Percentiles rank a stretch among this genome's conserved stretches.
phyloP scores from a whole-genome alignment of 148 eudicot genomes.

The Talinum fruticosum region DNA sequence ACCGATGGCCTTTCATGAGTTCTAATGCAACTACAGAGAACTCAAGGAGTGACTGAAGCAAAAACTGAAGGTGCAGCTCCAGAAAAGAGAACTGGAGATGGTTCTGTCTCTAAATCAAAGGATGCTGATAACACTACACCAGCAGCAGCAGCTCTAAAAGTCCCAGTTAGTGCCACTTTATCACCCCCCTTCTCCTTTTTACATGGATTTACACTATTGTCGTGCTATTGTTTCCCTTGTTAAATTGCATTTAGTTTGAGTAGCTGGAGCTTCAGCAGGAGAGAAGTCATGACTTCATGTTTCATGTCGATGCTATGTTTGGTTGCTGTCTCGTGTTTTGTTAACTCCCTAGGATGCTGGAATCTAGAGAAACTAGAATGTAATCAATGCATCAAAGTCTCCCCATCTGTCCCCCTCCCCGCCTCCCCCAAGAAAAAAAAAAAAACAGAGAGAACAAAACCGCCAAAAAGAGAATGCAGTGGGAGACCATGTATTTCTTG shows the following conservation, averaged over 20 bases:
- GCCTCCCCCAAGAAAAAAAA: not conserved
- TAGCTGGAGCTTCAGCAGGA: not conserved
- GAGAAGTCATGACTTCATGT: too few relatives aligned
- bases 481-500: too few relatives aligned
- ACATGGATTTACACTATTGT: not conserved
- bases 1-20: not conserved
- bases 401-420: not conserved
- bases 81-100: slow-evolving; percentile 40
- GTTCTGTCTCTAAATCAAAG: slow-evolving; percentile 36
- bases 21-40: slow-evolving; percentile 36
- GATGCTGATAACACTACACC: slow-evolving; percentile 35
- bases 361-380: not conserved
- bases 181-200: not conserved
- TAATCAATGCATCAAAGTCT: not conserved
- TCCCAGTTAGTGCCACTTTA: slow-evolving; percentile 42
- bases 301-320: not conserved
- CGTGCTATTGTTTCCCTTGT: not conserved
- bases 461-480: not conserved
- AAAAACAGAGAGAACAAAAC: too few relatives aligned
- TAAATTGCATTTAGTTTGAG: not conserved
- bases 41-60: slow-evolving; percentile 38
- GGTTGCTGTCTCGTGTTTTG: not conserved
- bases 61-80: slow-evolving; percentile 39
- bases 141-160: slow-evolving; percentile 44
- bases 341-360: not conserved